phyloP scores from a whole-genome alignment of 2,329 filamentous ascomycete genomes.

The Laburnicola sp. region DNA sequence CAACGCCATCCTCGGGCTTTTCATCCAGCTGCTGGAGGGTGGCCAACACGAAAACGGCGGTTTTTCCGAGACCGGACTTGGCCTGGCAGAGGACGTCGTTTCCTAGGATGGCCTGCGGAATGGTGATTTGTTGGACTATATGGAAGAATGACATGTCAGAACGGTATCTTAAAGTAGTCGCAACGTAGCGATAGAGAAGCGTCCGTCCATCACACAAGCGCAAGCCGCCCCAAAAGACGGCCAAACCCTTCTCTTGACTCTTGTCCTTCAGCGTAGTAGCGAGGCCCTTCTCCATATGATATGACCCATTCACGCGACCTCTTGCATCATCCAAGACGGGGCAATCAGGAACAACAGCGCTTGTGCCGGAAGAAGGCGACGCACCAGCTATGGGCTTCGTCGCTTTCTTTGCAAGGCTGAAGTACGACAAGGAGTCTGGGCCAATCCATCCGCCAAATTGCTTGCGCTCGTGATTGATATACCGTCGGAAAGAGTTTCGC shows the following conservation, averaged over 20 bases:
- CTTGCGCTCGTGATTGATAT: constrained; percentile 33
- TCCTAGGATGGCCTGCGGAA: constrained; percentile 95
- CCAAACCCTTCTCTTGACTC: constrained; percentile 3
- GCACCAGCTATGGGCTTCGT: constrained; percentile 7
- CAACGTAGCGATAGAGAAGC: constrained; percentile 49
- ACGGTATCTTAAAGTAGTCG: constrained; percentile 50
- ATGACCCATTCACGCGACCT: constrained; percentile 3
- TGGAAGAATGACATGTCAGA: constrained; percentile 74
- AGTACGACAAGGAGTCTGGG: constrained; percentile 23
- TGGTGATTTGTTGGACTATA: constrained; percentile 99
- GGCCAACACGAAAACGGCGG: constrained; percentile 95
- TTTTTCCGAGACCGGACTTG: constrained; percentile 99
- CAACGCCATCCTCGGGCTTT: constrained; percentile 82
- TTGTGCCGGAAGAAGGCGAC: constrained; percentile 7
- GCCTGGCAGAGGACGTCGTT: constrained; percentile 99
- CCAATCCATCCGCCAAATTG: constrained; percentile 28
- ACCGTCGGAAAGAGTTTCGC: constrained; percentile 30
- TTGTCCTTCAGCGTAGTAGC: constrained; percentile 1
- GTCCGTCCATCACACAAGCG: constrained; percentile 73
- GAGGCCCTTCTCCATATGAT: constrained; percentile 3
- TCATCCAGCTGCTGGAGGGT: constrained; percentile 93
- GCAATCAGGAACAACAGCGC: constrained; percentile 8
- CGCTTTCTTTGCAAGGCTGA: constrained; percentile 5
- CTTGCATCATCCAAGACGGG: constrained; percentile 2
- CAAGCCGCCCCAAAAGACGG: constrained; percentile 24